Conservation (phyloP, 768 basidiomycete genomes). For the Sutorius australiensis region DNA sequence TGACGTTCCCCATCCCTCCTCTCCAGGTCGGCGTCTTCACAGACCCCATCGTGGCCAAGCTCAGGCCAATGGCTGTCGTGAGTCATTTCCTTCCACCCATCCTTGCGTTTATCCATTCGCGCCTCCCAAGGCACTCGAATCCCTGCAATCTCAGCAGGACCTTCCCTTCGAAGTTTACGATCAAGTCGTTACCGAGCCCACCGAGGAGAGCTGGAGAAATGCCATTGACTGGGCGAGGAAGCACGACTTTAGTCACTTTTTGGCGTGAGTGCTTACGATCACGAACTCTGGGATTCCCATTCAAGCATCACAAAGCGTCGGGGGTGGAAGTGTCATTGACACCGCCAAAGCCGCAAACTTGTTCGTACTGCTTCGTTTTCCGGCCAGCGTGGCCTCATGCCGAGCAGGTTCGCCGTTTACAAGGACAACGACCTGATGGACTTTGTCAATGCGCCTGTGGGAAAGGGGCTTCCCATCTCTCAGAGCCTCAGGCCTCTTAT, state of each 20-base stretch:
- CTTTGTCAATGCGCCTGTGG: conserved; percentile 95
- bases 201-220: conserved; percentile 82
- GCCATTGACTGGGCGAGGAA: conserved; percentile 86
- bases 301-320: conserved; percentile 50
- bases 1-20: conserved; percentile 5
- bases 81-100: conserved; percentile 22
- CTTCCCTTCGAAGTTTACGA: conserved; percentile 82
- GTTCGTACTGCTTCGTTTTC: conserved; percentile 36
- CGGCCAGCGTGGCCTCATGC: not conserved
- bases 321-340: conserved; percentile 94
- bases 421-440: conserved; percentile 91
- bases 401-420: conserved; percentile 77
- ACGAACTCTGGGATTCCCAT: not conserved
- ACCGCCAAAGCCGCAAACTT: conserved; percentile 95
- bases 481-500: conserved; percentile 78
- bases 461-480: conserved; percentile 83
- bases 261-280: conserved; percentile 57
- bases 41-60: conserved; percentile 77
- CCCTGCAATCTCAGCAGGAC: conserved; percentile 72
- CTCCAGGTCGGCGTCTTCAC: conserved; percentile 91
- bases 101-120: not conserved
- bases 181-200: conserved; percentile 83
- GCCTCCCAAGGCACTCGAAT: conserved; percentile 58
- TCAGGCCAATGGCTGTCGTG: conserved; percentile 80
- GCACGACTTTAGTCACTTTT: conserved; percentile 89